These are phyloP conservation scores for Gymnopus androsaceus DNA, from an alignment of 1,284 basidiomycete species.

Conservation along the genomic window DNA sequence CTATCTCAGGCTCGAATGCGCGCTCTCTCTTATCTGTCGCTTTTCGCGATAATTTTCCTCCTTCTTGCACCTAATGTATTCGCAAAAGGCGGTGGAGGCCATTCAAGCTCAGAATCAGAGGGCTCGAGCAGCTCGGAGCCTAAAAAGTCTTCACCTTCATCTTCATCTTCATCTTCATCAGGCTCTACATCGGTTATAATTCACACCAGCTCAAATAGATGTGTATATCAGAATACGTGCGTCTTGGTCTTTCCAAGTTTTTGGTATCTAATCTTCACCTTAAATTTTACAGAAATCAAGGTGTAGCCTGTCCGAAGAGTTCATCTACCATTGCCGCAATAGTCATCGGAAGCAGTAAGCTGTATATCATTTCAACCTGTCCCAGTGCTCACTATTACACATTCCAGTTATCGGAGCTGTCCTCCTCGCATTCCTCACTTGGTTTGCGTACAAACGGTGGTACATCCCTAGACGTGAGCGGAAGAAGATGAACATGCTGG, in stretches of 20 bases:
- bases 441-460: not conserved
- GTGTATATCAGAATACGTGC: constrained; percentile 1
- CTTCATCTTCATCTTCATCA: not conserved
- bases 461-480: not conserved
- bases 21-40: not conserved
- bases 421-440: not conserved
- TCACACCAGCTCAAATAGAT: not conserved
- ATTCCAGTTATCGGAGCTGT: not conserved
- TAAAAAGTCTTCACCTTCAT: not conserved
- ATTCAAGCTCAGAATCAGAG: not conserved
- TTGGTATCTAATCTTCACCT: not conserved
- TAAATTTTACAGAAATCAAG: not conserved
- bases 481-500: not conserved
- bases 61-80: not conserved
- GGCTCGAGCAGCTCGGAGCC: not conserved
- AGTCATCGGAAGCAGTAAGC: constrained; percentile 3
- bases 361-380: not conserved
- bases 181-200: not conserved
- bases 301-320: constrained; percentile 3
- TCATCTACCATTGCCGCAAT: constrained; percentile 7
- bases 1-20: too few species aligned
- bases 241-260: not conserved
- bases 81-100: not conserved
- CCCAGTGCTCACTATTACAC: too few species aligned
- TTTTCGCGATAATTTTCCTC: not conserved